Conservation (phyloP, 2,329 filamentous ascomycete genomes). For the Phialophora chinensis region DNA sequence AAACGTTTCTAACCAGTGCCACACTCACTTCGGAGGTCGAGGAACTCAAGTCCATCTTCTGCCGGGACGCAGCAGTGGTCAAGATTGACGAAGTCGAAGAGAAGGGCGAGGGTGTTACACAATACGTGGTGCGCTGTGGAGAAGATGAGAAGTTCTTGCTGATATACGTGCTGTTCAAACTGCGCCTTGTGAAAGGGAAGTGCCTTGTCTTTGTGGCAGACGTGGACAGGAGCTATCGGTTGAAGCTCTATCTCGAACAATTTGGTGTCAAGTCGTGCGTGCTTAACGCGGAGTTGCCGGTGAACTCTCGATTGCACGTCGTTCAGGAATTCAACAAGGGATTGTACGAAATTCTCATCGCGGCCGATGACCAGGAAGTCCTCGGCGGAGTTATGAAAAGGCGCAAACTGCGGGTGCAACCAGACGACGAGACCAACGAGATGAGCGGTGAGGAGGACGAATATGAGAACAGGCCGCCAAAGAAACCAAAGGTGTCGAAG, state of each 20-base stretch:
- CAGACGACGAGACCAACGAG: constrained; percentile 42
- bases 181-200: constrained; percentile 92
- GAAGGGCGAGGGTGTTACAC: constrained; percentile 76
- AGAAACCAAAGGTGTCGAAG: constrained; percentile 69
- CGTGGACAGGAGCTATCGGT: constrained; percentile 84
- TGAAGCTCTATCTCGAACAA: constrained; percentile 95
- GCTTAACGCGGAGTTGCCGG: constrained; percentile 89
- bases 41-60: constrained; percentile 82
- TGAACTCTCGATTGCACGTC: constrained; percentile 91
- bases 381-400: constrained; percentile 59
- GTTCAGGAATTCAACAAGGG: constrained; percentile 97
- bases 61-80: constrained; percentile 76
- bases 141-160: constrained; percentile 97
- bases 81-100: constrained; percentile 83
- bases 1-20: constrained; percentile 92
- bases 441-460: constrained; percentile 49
- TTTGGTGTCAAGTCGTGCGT: constrained; percentile 94
- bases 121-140: constrained; percentile 87
- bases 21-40: constrained; percentile 89
- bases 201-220: constrained; percentile 84
- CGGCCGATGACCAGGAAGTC: constrained; percentile 88
- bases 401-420: constrained; percentile 41
- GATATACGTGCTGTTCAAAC: constrained; percentile 91
- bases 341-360: constrained; percentile 97
- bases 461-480: constrained; percentile 52